Conservation (phyloP, 371 early-diverging fungal genomes). For the Syncephalastrum racemosum region DNA sequence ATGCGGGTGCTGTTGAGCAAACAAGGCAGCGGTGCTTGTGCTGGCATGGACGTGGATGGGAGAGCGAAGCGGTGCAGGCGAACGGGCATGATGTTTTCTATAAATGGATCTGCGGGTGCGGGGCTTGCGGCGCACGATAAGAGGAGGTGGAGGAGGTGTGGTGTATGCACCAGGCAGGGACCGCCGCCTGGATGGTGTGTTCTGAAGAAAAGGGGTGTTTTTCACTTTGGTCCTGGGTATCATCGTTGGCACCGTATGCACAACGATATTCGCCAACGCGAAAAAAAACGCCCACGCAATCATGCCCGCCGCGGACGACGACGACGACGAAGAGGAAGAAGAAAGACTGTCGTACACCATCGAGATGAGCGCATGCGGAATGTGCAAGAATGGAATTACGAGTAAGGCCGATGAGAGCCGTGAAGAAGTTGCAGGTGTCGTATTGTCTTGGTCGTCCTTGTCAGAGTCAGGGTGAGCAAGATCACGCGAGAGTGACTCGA, state of each 20-base stretch:
- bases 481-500: slow-evolving; percentile 49
- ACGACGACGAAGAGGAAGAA: neutral
- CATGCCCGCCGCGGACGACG: slow-evolving; percentile 26
- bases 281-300: slow-evolving; percentile 42
- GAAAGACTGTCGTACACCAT: slow-evolving; percentile 32
- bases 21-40: too few species aligned
- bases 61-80: too few species aligned
- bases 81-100: too few species aligned
- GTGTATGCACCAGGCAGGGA: too few species aligned
- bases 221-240: slow-evolving; percentile 4
- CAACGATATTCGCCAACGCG: slow-evolving; percentile 31
- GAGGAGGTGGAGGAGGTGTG: too few species aligned
- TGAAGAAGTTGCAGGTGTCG: slow-evolving; percentile 1
- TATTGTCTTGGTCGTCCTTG: slow-evolving; percentile 6
- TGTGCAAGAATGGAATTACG: slow-evolving; percentile 35
- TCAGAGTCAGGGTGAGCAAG: slow-evolving; percentile 17
- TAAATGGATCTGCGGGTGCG: too few species aligned
- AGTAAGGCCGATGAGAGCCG: slow-evolving; percentile 22
- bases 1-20: too few species aligned
- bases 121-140: too few species aligned
- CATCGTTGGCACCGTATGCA: slow-evolving; percentile 22
- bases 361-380: slow-evolving; percentile 38
- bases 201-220: too few species aligned
- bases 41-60: too few species aligned
- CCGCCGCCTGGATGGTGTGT: too few species aligned